Evolutionary conservation across 73 alveolate species (phyloP), one percentile per base, ranked within the genome.

Genomic region (Tetrahymena elliotti): DNA sequence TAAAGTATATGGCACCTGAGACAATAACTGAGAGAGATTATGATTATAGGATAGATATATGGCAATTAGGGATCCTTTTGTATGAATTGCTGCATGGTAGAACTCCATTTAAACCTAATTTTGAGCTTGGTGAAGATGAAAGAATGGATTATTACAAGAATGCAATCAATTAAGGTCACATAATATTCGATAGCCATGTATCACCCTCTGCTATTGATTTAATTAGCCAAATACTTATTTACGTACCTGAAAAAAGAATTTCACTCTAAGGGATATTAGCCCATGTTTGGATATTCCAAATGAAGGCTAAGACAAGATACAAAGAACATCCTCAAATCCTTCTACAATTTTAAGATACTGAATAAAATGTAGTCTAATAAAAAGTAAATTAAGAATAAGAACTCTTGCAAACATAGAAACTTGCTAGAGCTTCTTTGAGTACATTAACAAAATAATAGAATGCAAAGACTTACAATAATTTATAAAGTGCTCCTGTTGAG

Each of bases 1-100:
- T 97, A 84, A 99, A 99, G 94, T 99, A 99, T 94, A 99, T 99
- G 99, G 99, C 99, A 6, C 99, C 99, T 20, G 99, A 99, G 94
- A 98, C 98, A 97, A 83, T 97, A 8, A 83, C 68, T 68, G 97
- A 96, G 83, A 94, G 93, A 37, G 94, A 96, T 7, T 97, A 98
- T 83, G 97, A 97, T 94, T 97, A 98, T 83, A 93, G 98, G 52
- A 96, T 98, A 18, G 99, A 98, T 95, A 93, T 98, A n/a, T 98
- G 99, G 99, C 95, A 98, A 27, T 93, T 98, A 33, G 99, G 99
- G 16, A 95, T 98, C 16, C 97, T 98, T 37, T 97, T 98, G 8
- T 98, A 96, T 97, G 99, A 98, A 95, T 83, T 98, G 84, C 92
- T 97, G 34, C 99, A 98, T 88, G 99, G 99, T 4, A 41, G 95